Conservation (phyloP, 495 filamentous ascomycete genomes). For the Penicillium tannophilum region DNA sequence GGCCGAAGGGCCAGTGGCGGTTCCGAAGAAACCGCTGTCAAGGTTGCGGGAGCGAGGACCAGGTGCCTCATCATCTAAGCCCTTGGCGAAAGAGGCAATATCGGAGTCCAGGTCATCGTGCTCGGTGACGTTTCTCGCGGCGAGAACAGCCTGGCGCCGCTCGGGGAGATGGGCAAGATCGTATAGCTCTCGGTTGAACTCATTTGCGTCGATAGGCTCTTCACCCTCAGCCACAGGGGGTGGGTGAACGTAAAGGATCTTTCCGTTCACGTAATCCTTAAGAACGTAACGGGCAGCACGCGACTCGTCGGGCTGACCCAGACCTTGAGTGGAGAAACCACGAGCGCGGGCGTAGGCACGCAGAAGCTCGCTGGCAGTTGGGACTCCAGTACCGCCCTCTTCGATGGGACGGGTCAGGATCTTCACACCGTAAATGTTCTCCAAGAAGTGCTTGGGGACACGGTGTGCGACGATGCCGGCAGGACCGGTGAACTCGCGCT, state of each 20-base stretch:
- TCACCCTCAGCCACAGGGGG: conserved; percentile 63
- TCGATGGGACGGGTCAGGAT: conserved; percentile 80
- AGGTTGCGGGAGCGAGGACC: conserved; percentile 74
- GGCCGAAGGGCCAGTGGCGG: conserved; percentile 57
- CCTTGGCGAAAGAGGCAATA: conserved; percentile 22
- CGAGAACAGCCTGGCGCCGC: conserved; percentile 60
- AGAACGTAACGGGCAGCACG: conserved; percentile 87
- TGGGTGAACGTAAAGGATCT: conserved; percentile 88
- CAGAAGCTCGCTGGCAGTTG: conserved; percentile 86
- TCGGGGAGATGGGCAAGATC: conserved; percentile 74
- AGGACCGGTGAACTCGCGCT: conserved; percentile 92
- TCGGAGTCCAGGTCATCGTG: conserved; percentile 47
- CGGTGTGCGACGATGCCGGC: conserved; percentile 82
- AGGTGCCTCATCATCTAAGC: conserved; percentile 30
- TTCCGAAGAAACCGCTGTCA: conserved; percentile 85
- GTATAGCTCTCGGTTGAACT: conserved; percentile 91
- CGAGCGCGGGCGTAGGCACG: conserved; percentile 83
- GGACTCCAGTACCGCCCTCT: conserved; percentile 89
- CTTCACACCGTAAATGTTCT: conserved; percentile 90
- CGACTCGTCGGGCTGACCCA: conserved; percentile 90
- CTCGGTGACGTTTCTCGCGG: conserved; percentile 48
- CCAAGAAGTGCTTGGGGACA: conserved; percentile 87
- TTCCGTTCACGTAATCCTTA: conserved; percentile 97
- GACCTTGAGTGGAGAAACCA: conserved; percentile 84
- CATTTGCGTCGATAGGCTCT: conserved; percentile 61